Percentiles rank a stretch among this genome's conserved stretches.
These are phyloP conservation scores for Phialocephala sp. DNA, from an alignment of 2,329 filamentous ascomycete genomes.

Conservation along the genomic window DNA sequence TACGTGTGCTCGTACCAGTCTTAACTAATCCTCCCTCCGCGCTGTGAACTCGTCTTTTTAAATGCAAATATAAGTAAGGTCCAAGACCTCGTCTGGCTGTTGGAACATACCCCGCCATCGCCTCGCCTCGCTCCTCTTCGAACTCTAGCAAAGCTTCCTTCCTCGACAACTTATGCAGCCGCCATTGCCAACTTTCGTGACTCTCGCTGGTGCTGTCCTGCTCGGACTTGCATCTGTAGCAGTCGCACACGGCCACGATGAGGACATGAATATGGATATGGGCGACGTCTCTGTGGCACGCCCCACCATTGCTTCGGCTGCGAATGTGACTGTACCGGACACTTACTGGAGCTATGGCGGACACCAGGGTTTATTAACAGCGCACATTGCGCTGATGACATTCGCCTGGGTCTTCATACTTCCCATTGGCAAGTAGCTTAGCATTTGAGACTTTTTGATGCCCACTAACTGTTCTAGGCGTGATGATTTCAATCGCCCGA, in stretches of 20 bases:
- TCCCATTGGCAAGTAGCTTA: slow-evolving; percentile 63
- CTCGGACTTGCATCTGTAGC: slow-evolving; percentile 30
- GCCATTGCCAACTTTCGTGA: slow-evolving; percentile 9
- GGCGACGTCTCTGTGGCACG: slow-evolving; percentile 8
- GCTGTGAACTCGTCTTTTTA: neutral
- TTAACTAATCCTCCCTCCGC: neutral
- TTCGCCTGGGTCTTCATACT: slow-evolving; percentile 72
- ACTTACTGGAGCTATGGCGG: slow-evolving; percentile 50
- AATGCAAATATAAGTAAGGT: neutral
- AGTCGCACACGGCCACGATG: slow-evolving; percentile 37
- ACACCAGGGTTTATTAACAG: slow-evolving; percentile 48
- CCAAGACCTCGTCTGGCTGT: neutral
- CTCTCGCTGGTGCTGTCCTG: slow-evolving; percentile 26
- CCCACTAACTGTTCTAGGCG: slow-evolving; percentile 41
- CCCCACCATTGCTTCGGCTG: slow-evolving; percentile 14
- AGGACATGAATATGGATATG: slow-evolving; percentile 43
- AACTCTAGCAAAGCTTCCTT: neutral
- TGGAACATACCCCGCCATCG: neutral
- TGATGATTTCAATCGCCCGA: slow-evolving; percentile 83
- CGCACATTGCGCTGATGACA: slow-evolving; percentile 72
- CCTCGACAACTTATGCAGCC: slow-evolving; percentile 28
- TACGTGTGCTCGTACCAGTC: neutral
- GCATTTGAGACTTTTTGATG: neutral
- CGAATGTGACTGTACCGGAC: slow-evolving; percentile 36
- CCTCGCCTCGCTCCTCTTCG: neutral